These are phyloP conservation scores for Diaporthe eres DNA, from an alignment of 2,329 filamentous ascomycete species.

Conservation along the genomic window DNA sequence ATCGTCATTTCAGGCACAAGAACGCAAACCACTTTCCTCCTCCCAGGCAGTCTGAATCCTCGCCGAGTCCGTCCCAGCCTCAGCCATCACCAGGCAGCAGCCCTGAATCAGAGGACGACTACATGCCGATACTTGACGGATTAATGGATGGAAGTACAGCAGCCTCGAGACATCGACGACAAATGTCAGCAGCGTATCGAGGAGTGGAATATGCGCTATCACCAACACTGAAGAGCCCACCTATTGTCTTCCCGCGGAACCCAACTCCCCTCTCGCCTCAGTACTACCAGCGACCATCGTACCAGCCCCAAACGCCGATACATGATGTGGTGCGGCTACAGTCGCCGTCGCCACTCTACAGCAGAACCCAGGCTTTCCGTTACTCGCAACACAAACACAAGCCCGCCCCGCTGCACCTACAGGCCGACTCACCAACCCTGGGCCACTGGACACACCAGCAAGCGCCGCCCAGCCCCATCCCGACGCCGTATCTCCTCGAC, in stretches of 20 bases:
- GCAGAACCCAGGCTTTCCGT: neutral
- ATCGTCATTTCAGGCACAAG: conserved; percentile 19
- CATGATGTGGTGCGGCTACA: neutral
- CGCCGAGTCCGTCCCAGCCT: neutral
- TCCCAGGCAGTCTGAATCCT: neutral
- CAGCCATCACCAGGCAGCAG: neutral
- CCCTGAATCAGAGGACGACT: conserved; percentile 19
- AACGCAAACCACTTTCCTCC: neutral
- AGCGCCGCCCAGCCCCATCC: neutral
- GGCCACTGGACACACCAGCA: neutral
- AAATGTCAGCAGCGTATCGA: conserved; percentile 21
- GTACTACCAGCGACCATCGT: neutral
- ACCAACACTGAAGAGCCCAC: conserved; percentile 11
- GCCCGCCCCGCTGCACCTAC: conserved; percentile 5
- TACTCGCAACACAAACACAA: conserved; percentile 5
- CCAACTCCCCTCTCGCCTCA: conserved; percentile 16
- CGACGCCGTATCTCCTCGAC: neutral
- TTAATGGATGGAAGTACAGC: neutral
- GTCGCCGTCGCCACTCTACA: conserved; percentile 8
- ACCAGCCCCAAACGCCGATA: neutral
- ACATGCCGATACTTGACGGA: conserved; percentile 5
- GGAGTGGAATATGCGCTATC: conserved; percentile 18
- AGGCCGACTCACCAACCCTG: conserved; percentile 5
- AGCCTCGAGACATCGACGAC: neutral
- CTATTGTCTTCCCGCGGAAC: conserved; percentile 4